A percentile compares a stretch with the other conserved stretches of the same genome.
These are phyloP conservation scores for Gynostemma pentaphyllum DNA, from an alignment of 306 rosid genomes.

Conservation along the genomic window DNA sequence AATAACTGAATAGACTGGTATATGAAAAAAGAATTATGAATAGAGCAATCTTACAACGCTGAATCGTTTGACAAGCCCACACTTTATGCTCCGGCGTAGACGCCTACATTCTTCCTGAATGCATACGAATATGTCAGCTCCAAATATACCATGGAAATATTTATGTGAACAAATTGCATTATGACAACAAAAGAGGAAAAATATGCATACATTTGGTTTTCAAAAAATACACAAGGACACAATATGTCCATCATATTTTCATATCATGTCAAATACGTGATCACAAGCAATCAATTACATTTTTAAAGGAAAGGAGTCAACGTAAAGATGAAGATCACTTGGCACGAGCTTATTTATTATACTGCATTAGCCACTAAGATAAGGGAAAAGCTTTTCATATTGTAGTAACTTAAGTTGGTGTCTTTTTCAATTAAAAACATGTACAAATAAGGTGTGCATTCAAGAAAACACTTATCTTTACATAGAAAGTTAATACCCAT, in stretches of 20 bases:
- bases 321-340: not conserved
- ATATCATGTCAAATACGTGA: not conserved
- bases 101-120: conserved; percentile 82
- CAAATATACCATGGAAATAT: no score
- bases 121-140: conserved; percentile 19
- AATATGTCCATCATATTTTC: not conserved
- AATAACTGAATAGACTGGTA: not conserved
- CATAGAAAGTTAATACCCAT: not conserved
- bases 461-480: not conserved
- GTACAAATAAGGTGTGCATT: not conserved
- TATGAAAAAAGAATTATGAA: not conserved
- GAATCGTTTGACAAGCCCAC: conserved; percentile 64
- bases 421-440: not conserved
- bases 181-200: not conserved
- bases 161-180: not conserved
- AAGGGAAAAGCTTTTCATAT: not conserved
- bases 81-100: conserved; percentile 58
- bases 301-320: not conserved
- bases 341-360: not conserved
- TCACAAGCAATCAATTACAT: not conserved
- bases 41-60: conserved; percentile 60
- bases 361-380: not conserved
- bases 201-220: no score
- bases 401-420: not conserved
- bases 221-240: not conserved